Evolutionary conservation across 1,284 basidiomycete genomes (phyloP).

Genomic region (Peniophora sp.): DNA sequence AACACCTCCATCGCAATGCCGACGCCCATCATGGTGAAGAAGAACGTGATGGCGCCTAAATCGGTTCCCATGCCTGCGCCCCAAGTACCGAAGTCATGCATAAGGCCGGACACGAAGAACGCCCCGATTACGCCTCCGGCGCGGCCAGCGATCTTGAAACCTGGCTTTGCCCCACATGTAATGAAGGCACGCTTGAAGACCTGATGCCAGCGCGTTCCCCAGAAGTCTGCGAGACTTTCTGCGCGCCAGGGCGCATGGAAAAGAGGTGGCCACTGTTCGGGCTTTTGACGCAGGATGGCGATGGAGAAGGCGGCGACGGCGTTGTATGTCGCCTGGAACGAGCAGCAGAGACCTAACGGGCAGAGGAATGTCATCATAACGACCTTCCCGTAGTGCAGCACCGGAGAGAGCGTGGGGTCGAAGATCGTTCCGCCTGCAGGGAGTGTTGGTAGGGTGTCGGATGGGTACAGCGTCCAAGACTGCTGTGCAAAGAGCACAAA

Average conservation of each 20-base stretch:
- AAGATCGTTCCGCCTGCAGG: constrained; percentile 4
- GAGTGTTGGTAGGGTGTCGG: neutral
- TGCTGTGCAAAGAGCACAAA: neutral
- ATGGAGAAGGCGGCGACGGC: constrained; percentile 1
- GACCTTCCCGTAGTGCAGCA: neutral
- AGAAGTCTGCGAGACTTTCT: constrained; percentile 40
- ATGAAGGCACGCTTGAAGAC: constrained; percentile 38
- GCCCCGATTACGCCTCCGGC: constrained; percentile 13
- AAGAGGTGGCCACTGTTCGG: constrained; percentile 37
- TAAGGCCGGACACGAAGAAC: constrained; percentile 7
- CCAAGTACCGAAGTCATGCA: constrained; percentile 7
- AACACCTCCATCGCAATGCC: constrained; percentile 8
- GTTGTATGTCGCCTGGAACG: constrained; percentile 3
- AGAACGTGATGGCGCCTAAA: neutral
- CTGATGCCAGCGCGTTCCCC: constrained; percentile 47
- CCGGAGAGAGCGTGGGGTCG: constrained; percentile 4
- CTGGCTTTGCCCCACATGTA: constrained; percentile 6
- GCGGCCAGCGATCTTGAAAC: constrained; percentile 7
- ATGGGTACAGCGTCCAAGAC: neutral
- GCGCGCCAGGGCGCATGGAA: constrained; percentile 37
- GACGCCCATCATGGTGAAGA: constrained; percentile 9
- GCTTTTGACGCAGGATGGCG: constrained; percentile 27
- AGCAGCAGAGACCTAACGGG: constrained; percentile 1
- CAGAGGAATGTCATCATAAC: neutral
- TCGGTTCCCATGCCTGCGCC: constrained; percentile 6